Conservation (phyloP, 805 yeast genomes). For the Maudiozyma bulderi region DNA sequence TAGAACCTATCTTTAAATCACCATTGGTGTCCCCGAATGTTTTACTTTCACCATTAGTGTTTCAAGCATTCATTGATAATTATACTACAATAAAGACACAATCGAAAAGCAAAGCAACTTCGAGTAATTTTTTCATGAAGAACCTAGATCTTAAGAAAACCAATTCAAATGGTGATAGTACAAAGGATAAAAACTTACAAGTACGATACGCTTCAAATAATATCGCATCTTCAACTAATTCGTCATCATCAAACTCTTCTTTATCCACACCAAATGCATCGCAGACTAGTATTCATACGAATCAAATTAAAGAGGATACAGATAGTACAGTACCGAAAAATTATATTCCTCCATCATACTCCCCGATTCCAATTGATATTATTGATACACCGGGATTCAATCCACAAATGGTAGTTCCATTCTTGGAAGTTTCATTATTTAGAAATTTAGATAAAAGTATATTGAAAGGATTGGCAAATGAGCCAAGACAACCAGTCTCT, state of each 20-base stretch:
- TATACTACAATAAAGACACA: conserved; percentile 14
- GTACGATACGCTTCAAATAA: not conserved
- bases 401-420: conserved; percentile 60
- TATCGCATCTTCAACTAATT: not conserved
- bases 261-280: not conserved
- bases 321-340: conserved; percentile 12
- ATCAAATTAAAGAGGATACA: not conserved
- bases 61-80: conserved; percentile 27
- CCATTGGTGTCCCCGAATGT: conserved; percentile 25
- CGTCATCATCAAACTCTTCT: not conserved
- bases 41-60: conserved; percentile 31
- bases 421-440: conserved; percentile 61
- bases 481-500: conserved; percentile 50
- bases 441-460: conserved; percentile 50
- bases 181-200: not conserved
- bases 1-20: conserved; percentile 24
- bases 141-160: conserved; percentile 5
- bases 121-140: conserved; percentile 4
- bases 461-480: conserved; percentile 51
- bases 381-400: conserved; percentile 69
- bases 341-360: conserved; percentile 40
- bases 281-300: not conserved
- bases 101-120: conserved; percentile 10
- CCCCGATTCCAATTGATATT: conserved; percentile 58
- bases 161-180: not conserved